Evolutionary conservation across 352 stramenopile genomes (phyloP), one percentile per base, ranked within the genome.

Genomic region (Phytopythium oedochilum): DNA sequence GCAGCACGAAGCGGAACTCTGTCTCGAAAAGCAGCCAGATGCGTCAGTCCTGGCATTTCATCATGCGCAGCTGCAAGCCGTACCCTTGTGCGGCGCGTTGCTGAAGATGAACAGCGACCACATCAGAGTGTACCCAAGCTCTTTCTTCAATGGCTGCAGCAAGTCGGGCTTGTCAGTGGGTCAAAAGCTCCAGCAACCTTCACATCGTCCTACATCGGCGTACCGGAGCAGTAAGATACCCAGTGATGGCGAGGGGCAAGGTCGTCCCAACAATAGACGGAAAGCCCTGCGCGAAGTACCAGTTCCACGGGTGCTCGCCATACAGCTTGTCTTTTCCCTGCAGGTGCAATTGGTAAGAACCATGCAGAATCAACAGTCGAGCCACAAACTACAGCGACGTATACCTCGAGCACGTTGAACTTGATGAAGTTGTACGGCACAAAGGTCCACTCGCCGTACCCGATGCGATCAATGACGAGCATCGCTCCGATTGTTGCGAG

Each of bases 1-100:
- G 86, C 17, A 96, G 60, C n/a, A 93, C 70, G 46, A 96, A 96
- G 22, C 86, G 84, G 26, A 94, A 90, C 44, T 96, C 86, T 91
- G 31, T 39, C 44, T 36, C 23, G 22, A 14, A 34, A 26, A n/a
- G 17, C 22, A 12, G 29, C 15, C 4, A 53, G 22, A 25, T 53
- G 32, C 10, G 17, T 45, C 4, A 53, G 20, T 35, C 22, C 9
- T 67, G 6, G 17, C 25, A 38, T 23, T 38, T 1, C 44, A 10
- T 5, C 15, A 6, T 20, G 12, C 25, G n/a, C n/a, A n/a, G n/a
- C n/a, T n/a, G n/a, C n/a, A n/a, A n/a, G n/a, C 38, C 31, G 47
- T 72, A 87, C 83, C 83, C 83, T 96, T 96, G 59, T 96, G 86
- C 2, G 76, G 60, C 17, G 73, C 77, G 56, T 78, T 76, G 69